A percentile compares a stretch with the other conserved stretches of the same genome.
Conservation (phyloP, 495 filamentous ascomycete species). For the Hyphodiscus hymeniophilus region DNA sequence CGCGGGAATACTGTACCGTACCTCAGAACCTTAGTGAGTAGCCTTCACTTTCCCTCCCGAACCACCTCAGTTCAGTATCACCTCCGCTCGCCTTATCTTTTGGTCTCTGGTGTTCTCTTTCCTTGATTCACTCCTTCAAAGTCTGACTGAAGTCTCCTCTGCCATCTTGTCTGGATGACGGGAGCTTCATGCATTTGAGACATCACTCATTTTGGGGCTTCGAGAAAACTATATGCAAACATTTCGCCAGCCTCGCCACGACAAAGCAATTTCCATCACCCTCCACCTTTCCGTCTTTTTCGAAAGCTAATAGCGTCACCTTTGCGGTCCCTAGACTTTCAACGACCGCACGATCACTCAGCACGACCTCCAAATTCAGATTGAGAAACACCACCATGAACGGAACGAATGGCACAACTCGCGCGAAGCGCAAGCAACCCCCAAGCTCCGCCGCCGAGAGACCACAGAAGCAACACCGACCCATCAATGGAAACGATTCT, state of each 20-base stretch:
- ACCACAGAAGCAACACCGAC: slow-evolving; percentile 41
- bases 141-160: not conserved
- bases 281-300: not conserved
- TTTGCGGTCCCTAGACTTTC: not conserved
- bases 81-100: not conserved
- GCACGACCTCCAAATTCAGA: not conserved
- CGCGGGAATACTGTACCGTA: no score
- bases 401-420: slow-evolving; percentile 34
- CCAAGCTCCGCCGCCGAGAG: slow-evolving; percentile 30
- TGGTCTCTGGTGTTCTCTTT: not conserved
- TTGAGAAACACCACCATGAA: slow-evolving; percentile 16
- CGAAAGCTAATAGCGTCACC: not conserved
- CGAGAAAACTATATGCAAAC: slow-evolving; percentile 10
- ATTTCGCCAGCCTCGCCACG: slow-evolving; percentile 4
- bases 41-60: no score
- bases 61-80: no score
- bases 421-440: slow-evolving; percentile 42
- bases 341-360: not conserved
- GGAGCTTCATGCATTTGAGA: slow-evolving; percentile 20
- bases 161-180: slow-evolving; percentile 19
- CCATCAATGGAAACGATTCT: slow-evolving; percentile 35
- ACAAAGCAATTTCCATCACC: not conserved
- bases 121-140: not conserved
- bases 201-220: slow-evolving; percentile 22
- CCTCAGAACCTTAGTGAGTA: no score